Evolutionary conservation across 75 land plant genomes (phyloP), one percentile per base, ranked within the genome.

Genomic region (Cunninghamia lanceolata): DNA sequence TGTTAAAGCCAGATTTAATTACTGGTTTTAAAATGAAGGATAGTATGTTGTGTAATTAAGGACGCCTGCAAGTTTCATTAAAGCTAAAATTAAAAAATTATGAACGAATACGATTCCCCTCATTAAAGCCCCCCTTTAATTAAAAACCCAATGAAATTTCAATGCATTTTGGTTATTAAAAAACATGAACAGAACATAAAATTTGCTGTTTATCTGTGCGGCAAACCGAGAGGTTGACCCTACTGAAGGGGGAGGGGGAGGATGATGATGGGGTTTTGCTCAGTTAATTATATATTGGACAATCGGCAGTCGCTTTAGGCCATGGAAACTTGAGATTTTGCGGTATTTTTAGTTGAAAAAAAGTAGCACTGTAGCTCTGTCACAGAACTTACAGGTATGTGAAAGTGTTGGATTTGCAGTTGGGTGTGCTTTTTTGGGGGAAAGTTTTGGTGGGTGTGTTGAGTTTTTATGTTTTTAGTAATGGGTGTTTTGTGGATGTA

Each of bases 91-190:
- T 73, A 73, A 73, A 73, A 73, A 32, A 73, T 30, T 73, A 32
- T 73, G 75, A 73, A 34, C 36, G 75, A 73, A 73, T 73, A 73
- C 75, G 75, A 73, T 73, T 73, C 75, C 75, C 75, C 75, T 73
- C 75, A 73, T 73, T 73, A 73, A 73, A 73, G 75, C 75, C 75
- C 75, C 11, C 75, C 36, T 73, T 73, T 6, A 73, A 73, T 73
- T 73, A 30, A 73, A 73, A 32, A 73, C 32, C 15, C 38, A 73
- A 73, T 73, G 75, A 14, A 34, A 34, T 32, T 73, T 73, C 75
- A 73, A 34, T 73, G 75, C 75, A 73, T 73, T 73, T 34, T 2
- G 75, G 32, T 30, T 34, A 73, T 73, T 63, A 63, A 63, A 63
- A 56, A 63, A 63, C 8, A 63, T 63, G 68, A 63, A 63, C 68